Evolutionary conservation across 192 early-diverging fungal species (phyloP), one percentile per base, ranked within the genome.

Genomic region (Podila horticola): DNA sequence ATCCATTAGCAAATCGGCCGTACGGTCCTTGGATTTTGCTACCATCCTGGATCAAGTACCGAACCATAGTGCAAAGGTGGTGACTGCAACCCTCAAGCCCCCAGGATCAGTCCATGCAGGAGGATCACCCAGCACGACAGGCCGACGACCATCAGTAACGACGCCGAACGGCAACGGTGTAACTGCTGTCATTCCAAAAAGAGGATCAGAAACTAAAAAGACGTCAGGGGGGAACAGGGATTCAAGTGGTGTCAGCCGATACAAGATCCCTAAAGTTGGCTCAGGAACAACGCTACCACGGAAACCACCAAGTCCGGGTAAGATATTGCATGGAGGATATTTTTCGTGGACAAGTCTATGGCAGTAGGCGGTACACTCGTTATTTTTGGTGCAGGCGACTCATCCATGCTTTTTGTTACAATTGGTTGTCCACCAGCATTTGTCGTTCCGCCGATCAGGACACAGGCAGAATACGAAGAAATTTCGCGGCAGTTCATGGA

Each of bases 231-330:
- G 60, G 19, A 73, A 26, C 41, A 72, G 66, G 29, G 71, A 67
- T 12, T 64, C 70, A 22, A 65, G 76, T 11, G 76, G 70, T 19
- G 66, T 68, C n/a, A 72, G 66, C 45, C 70, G 69, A 36, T 81
- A 81, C 69, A 81, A 73, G 49, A 81, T 81, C 38, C 77, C 77
- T 5, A 81, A 81, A 41, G 71, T 73, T 33, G 63, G 71, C 61
- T 72, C 69, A 28, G 76, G 65, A 15, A 30, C 62, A 15, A 68
- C 60, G 38, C 12, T 73, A 61, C 31, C 65, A 52, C 61, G 66
- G 63, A 72, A 73, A 69, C 62, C 77, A 24, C 71, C 51, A 64
- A 81, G 71, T 65, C 77, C 77, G 30, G 62, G 77, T 81, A 79
- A 68, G 69, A 31, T 61, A 61, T 61, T 61, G 30, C 30, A 45